Evolutionary conservation across 306 rosid genomes (phyloP), one percentile per base, ranked within the genome.

Genomic region (Gastrolobium villosum): DNA sequence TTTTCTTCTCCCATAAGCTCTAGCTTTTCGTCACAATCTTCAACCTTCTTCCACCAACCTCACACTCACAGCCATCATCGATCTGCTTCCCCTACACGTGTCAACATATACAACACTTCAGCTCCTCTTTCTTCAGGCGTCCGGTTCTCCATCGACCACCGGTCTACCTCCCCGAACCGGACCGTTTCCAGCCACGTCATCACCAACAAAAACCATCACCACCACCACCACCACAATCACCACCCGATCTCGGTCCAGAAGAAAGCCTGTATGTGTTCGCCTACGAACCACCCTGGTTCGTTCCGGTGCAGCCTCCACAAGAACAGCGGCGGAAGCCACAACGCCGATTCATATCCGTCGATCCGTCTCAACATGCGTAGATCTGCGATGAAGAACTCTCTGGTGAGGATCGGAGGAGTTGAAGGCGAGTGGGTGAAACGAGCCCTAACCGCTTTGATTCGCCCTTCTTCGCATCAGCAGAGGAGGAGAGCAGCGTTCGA

Each of bases 371-470:
- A 94, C 70, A 94, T 92, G 98, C 91, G 90, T 28, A 87, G 96
- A 48, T 94, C 98, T 5, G 98, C 98, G 37, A 94, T 94, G 98
- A 92, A 85, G 73, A 94, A 94, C 72, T 94, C 98, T 54, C 54
- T 94, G 40, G 97, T 94, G 1, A 85, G 98, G 39, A 94, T 94
- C 65, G 91, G 97, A 10, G 88, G 97, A 2, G 98, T 94, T 1
- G 98, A 94, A 62, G 98, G 98, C 2, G 98, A 94, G 72, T 86
- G 92, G 97, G 97, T 94, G 66, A 92, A 89, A 72, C 78, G 98
- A 34, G 98, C 97, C 0, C 55, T 94, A 40, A 90, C 98, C 0
- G 90, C 98, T 10, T 72, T 92, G 82, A 94, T 94, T 81, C 94
- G 98, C 0, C 98, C 98, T 2, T 94, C 97, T 0, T 92, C 98